Evolutionary conservation across 2,329 filamentous ascomycete genomes (phyloP).

Genomic region (Colletotrichum euphorbiae): DNA sequence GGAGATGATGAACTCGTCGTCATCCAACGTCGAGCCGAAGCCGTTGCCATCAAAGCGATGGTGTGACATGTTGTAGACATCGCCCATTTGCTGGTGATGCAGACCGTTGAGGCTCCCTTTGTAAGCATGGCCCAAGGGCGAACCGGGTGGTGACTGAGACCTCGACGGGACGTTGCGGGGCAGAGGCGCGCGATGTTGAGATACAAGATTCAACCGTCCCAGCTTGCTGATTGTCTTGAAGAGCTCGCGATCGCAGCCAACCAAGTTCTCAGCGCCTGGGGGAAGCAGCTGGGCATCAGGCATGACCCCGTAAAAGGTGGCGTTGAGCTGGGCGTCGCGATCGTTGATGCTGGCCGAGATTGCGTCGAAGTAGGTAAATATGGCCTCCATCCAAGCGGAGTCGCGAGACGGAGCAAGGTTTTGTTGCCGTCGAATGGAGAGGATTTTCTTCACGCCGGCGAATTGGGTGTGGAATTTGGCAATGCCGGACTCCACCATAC

Average conservation of each 20-base stretch:
- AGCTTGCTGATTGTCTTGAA: conserved; percentile 89
- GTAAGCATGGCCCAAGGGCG: conserved; percentile 56
- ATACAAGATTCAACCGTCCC: conserved; percentile 85
- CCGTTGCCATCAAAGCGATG: conserved; percentile 76
- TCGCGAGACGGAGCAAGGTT: conserved; percentile 69
- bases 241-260: conserved; percentile 86
- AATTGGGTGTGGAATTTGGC: conserved; percentile 95
- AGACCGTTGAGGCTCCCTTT: conserved; percentile 49
- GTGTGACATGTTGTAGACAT: conserved; percentile 56
- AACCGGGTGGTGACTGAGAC: conserved; percentile 55
- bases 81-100: conserved; percentile 46
- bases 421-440: conserved; percentile 75
- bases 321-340: conserved; percentile 83
- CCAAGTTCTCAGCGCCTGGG: conserved; percentile 81
- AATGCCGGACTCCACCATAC: conserved; percentile 92
- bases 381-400: conserved; percentile 89
- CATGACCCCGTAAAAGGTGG: conserved; percentile 69
- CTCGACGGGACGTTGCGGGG: conserved; percentile 44
- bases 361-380: conserved; percentile 95
- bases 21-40: conserved; percentile 67
- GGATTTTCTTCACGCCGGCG: conserved; percentile 90
- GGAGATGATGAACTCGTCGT: conserved; percentile 63
- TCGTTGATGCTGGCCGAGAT: conserved; percentile 94
- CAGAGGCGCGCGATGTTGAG: conserved; percentile 69
- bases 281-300: conserved; percentile 63